Evolutionary conservation across 257 asterid genomes (phyloP), one percentile per base, ranked within the genome.

Genomic region (Solanum chaucha): DNA sequence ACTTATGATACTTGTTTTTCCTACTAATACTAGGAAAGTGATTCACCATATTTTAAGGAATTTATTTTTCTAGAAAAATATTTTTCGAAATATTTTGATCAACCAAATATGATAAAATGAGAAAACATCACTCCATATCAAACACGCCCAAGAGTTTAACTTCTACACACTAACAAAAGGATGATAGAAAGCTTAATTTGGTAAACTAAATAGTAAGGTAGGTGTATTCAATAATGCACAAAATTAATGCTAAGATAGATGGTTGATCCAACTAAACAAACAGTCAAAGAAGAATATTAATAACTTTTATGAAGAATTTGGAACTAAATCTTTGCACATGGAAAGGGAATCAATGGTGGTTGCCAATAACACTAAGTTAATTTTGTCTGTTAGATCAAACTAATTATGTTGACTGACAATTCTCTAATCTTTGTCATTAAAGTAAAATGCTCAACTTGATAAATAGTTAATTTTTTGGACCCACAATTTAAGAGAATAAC

Each of bases 291-390:
- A 80, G 85, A 80, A 46, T 80, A 44, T 80, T 80, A 46, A 46
- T 14, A 17, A 46, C 40, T 46, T 67, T 28, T 0, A 80, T 80
- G 26, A 28, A 80, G 85, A 48, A 80, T 80, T 46, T 74, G 36
- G 59, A 55, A 85, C 86, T 30, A 89, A 90, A 90, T 91, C 90
- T 87, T 89, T 90, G 91, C 95, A 91, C 93, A 94, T 91, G 97
- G 86, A 40, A 74, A 81, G 88, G 89, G 93, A 89, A 92, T 88
- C 90, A 87, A 82, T 30, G 90, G 87, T 84, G 71, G 89, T 82
- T 88, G 90, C 51, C 40, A 35, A 24, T 87, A 87, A 87, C 61
- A 87, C 86, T 70, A 78, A 65, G 82, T 80, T 44, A 46, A 13
- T 77, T 48, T 83, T 91, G 92, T 86, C 87, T 48, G 82, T 89